Conservation (phyloP, 805 yeast genomes). For the Saccharomycopsis sp. region DNA sequence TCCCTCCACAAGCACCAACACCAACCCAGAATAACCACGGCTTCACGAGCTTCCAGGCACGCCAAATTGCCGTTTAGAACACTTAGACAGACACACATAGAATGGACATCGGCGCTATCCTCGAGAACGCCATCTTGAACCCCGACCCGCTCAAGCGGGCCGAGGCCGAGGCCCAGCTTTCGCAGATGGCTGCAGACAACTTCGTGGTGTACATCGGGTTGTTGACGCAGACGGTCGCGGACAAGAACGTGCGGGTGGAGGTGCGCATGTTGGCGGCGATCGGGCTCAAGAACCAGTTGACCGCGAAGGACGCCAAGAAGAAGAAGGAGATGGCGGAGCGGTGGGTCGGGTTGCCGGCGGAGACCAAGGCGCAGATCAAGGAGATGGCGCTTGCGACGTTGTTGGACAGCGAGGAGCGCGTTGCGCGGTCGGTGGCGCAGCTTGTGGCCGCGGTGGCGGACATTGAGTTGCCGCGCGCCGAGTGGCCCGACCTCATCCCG, state of each 20-base stretch:
- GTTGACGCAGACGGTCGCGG: slow-evolving; percentile 65
- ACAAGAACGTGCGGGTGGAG: slow-evolving; percentile 59
- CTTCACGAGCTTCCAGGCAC: too few relatives aligned
- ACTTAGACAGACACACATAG: too few relatives aligned
- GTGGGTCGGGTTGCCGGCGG: slow-evolving; percentile 60
- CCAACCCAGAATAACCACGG: too few relatives aligned
- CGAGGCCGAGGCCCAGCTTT: slow-evolving; percentile 73
- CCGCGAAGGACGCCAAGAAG: slow-evolving; percentile 67
- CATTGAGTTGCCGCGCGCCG: slow-evolving; percentile 79
- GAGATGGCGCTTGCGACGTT: slow-evolving; percentile 56
- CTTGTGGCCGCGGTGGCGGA: slow-evolving; percentile 96
- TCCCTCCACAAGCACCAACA: too few relatives aligned
- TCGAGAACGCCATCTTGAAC: slow-evolving; percentile 73
- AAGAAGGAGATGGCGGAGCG: slow-evolving; percentile 56
- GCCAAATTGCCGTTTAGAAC: too few relatives aligned
- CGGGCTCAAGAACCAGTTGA: slow-evolving; percentile 78
- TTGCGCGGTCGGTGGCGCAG: slow-evolving; percentile 86
- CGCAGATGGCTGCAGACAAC: slow-evolving; percentile 62
- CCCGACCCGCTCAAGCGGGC: slow-evolving; percentile 61
- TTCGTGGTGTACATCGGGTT: slow-evolving; percentile 68
- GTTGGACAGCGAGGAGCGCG: slow-evolving; percentile 60
- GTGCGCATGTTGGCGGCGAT: slow-evolving; percentile 90
- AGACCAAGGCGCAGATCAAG: slow-evolving; percentile 59
- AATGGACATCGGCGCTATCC: slow-evolving; percentile 61
- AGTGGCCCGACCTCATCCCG: slow-evolving; percentile 84